A percentile compares a stretch with the other conserved stretches of the same genome.
Conservation (phyloP, 1,284 basidiomycete genomes). For the Melampsora medusae region DNA sequence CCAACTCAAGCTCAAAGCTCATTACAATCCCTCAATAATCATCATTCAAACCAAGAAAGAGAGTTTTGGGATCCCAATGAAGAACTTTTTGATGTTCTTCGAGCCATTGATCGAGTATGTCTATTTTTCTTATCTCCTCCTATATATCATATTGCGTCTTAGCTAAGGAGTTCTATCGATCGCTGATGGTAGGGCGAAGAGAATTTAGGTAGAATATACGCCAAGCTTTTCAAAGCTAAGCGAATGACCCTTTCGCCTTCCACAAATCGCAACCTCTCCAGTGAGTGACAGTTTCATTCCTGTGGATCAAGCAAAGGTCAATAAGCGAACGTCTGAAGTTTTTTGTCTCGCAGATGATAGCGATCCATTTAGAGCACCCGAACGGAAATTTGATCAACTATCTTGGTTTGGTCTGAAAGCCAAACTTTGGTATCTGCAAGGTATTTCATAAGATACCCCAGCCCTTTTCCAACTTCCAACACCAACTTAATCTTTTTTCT, state of each 20-base stretch:
- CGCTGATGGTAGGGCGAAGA: neutral
- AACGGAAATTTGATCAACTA: constrained; percentile 27
- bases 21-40: constrained; percentile 27
- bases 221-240: neutral
- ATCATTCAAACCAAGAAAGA: constrained; percentile 16
- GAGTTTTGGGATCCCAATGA: constrained; percentile 38
- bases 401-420: constrained; percentile 44
- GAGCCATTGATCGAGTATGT: constrained; percentile 26
- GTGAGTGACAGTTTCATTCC: neutral
- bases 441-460: neutral
- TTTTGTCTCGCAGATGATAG: neutral
- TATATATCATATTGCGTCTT: neutral
- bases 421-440: constrained; percentile 39
- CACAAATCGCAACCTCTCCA: neutral
- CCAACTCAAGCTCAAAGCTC: constrained; percentile 34
- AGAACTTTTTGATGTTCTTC: constrained; percentile 30
- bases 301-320: neutral
- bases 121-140: neutral
- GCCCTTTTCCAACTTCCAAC: neutral
- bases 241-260: neutral
- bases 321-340: neutral
- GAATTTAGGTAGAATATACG: neutral
- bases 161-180: neutral
- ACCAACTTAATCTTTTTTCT: neutral
- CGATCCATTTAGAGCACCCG: neutral